phyloP scores from a whole-genome alignment of 2,329 filamentous ascomycete genomes.

The Diaporthe sp. region DNA sequence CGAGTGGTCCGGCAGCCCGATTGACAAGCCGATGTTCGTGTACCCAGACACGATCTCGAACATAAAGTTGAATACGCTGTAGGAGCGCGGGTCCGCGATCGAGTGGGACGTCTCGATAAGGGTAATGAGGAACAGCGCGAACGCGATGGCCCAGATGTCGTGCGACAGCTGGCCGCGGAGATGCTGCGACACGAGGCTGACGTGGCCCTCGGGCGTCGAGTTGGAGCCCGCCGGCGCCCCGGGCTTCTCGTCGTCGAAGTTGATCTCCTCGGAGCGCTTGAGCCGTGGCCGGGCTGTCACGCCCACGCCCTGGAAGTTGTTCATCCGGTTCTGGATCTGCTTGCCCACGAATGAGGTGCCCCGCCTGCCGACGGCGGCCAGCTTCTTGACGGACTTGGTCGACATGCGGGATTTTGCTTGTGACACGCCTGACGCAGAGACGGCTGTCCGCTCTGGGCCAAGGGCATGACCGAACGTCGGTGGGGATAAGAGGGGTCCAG shows the following conservation, averaged over 20 bases:
- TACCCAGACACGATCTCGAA: slow-evolving; percentile 64
- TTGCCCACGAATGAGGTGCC: slow-evolving; percentile 49
- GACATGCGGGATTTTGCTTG: slow-evolving; percentile 38
- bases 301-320: slow-evolving; percentile 46
- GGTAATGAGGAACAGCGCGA: slow-evolving; percentile 72
- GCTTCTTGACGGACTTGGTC: slow-evolving; percentile 41
- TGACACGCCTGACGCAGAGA: slow-evolving; percentile 37
- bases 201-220: slow-evolving; percentile 40
- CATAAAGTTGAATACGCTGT: slow-evolving; percentile 72
- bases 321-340: slow-evolving; percentile 47
- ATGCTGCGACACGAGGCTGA: slow-evolving; percentile 57
- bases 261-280: slow-evolving; percentile 33
- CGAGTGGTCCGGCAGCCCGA: slow-evolving; percentile 32
- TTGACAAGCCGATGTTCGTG: slow-evolving; percentile 38
- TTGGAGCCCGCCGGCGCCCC: slow-evolving; percentile 30
- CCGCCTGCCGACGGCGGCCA: slow-evolving; percentile 40
- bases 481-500: slow-evolving; percentile 11
- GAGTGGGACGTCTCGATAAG: slow-evolving; percentile 72
- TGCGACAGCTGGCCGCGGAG: slow-evolving; percentile 76
- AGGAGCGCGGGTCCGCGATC: slow-evolving; percentile 63
- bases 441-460: slow-evolving; percentile 18
- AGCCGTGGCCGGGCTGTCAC: slow-evolving; percentile 38
- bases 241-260: slow-evolving; percentile 33
- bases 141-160: slow-evolving; percentile 76
- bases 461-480: neutral